A percentile compares a stretch with the other conserved stretches of the same genome.
Conservation (phyloP, 1,284 basidiomycete species). For the Paramarasmius palmivorus region DNA sequence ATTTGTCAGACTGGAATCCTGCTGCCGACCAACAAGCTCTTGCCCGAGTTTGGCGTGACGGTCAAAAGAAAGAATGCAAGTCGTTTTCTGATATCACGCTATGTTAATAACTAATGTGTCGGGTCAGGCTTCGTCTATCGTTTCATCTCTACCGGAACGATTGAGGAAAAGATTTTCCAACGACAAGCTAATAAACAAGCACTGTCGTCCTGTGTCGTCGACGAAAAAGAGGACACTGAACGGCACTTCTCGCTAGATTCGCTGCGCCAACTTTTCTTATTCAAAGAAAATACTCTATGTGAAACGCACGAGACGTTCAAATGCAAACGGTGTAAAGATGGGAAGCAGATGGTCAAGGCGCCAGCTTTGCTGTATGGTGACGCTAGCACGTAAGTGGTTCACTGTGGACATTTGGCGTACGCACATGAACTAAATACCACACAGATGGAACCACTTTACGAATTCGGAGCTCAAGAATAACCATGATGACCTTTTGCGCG, state of each 20-base stretch:
- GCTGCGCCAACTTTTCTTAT: constrained; percentile 89
- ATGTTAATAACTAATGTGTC: background rate
- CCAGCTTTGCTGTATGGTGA: constrained; percentile 93
- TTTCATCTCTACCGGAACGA: constrained; percentile 96
- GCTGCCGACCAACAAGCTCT: constrained; percentile 98
- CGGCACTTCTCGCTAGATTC: constrained; percentile 94
- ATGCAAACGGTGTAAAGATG: constrained; percentile 92
- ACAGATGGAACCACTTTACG: constrained; percentile 96
- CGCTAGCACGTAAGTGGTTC: constrained; percentile 84
- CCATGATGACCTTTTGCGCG: constrained; percentile 94
- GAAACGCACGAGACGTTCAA: constrained; percentile 99
- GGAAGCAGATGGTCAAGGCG: constrained; percentile 83
- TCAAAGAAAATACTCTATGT: constrained; percentile 86
- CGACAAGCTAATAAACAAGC: constrained; percentile 96
- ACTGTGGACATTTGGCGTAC: background rate
- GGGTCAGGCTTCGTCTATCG: constrained; percentile 91
- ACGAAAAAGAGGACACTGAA: constrained; percentile 95
- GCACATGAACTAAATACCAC: constrained; percentile 10
- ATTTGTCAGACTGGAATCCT: constrained; percentile 88
- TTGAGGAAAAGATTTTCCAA: constrained; percentile 99
- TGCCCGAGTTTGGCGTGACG: constrained; percentile 99
- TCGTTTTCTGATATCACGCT: background rate
- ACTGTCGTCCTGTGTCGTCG: constrained; percentile 95
- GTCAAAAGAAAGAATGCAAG: constrained; percentile 98
- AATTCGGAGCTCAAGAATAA: constrained; percentile 87